Evolutionary conservation across 495 filamentous ascomycete genomes (phyloP).

Genomic region (Penicillium odoratum): DNA sequence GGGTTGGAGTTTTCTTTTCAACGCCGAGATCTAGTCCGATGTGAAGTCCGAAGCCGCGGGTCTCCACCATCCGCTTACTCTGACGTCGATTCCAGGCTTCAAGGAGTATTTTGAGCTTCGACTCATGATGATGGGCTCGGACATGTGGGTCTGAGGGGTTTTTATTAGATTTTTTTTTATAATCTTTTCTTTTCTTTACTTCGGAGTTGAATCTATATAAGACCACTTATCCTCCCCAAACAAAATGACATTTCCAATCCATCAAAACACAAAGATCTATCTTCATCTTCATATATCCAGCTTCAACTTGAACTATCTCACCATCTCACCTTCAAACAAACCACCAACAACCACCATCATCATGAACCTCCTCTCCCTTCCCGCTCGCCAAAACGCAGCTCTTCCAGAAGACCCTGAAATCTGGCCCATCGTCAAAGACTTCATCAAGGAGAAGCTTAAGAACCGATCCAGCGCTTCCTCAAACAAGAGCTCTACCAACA

Average conservation of each 20-base stretch:
- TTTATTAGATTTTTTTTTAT: conserved; percentile 6
- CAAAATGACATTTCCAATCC: conserved; percentile 4
- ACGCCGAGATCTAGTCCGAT: background rate
- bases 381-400: background rate
- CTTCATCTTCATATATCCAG: background rate
- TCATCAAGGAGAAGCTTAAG: background rate
- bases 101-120: conserved; percentile 12
- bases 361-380: conserved; percentile 3
- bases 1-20: too few species aligned
- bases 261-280: background rate
- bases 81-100: conserved; percentile 18
- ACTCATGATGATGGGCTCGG: conserved; percentile 10
- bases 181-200: conserved; percentile 1
- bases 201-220: conserved; percentile 21
- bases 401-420: background rate
- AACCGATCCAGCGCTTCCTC: conserved; percentile 13
- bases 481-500: conserved; percentile 22
- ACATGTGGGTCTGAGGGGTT: conserved; percentile 14
- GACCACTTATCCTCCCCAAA: conserved; percentile 1
- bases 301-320: too few species aligned
- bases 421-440: conserved; percentile 1
- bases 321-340: conserved; percentile 4
- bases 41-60: conserved; percentile 16
- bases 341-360: background rate
- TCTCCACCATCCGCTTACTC: background rate